These are phyloP conservation scores for Fusarium verrucosum DNA, from an alignment of 2,329 filamentous ascomycete genomes.

Conservation along the genomic window DNA sequence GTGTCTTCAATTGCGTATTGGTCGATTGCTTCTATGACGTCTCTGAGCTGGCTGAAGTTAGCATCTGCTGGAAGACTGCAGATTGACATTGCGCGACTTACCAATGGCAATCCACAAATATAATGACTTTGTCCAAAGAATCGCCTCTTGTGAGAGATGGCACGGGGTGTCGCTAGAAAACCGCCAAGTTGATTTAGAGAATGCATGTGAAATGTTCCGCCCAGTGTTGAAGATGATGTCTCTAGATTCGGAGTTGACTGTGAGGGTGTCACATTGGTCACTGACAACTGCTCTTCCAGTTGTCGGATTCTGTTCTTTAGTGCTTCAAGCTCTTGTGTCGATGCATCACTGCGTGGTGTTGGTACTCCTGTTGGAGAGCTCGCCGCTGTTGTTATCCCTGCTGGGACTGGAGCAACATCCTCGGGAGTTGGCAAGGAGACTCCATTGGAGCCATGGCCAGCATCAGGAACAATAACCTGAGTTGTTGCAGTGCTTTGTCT, in stretches of 20 bases:
- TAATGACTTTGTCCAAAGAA: conserved; percentile 67
- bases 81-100: conserved; percentile 43
- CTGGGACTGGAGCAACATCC: neutral
- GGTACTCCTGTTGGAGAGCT: neutral
- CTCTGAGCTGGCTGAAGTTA: conserved; percentile 49
- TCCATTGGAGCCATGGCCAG: rapidly evolving
- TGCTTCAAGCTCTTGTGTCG: conserved; percentile 25
- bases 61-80: rapidly evolving
- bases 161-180: conserved; percentile 49
- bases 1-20: conserved; percentile 51
- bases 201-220: conserved; percentile 57
- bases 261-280: neutral
- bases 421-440: neutral
- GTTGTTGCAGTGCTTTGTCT: neutral
- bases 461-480: neutral
- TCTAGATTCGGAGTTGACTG: conserved; percentile 43
- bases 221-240: conserved; percentile 47
- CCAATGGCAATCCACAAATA: conserved; percentile 59
- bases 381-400: neutral
- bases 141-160: conserved; percentile 64
- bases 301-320: conserved; percentile 25
- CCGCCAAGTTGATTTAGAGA: conserved; percentile 47
- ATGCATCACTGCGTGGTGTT: neutral
- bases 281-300: conserved; percentile 25
- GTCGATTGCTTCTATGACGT: conserved; percentile 57